Conservation (phyloP, 108 stramenopile species). For the Chaetoceros tenuissimus region DNA sequence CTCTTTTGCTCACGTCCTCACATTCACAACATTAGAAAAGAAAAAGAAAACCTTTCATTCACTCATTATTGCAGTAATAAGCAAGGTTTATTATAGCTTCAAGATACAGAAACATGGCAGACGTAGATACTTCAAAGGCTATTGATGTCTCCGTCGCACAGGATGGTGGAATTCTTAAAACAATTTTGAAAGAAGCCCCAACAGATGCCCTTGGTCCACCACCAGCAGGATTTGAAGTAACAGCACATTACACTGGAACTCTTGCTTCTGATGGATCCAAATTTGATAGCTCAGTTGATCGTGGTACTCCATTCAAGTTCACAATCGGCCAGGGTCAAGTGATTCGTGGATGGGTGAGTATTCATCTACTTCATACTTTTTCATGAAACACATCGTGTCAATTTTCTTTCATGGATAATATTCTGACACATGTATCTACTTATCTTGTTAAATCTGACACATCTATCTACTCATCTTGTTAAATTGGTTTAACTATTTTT, state of each 20-base stretch:
- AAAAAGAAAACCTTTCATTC: too few species aligned
- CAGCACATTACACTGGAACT: conserved; percentile 87
- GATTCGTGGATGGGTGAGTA: conserved; percentile 89
- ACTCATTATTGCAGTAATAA: too few species aligned
- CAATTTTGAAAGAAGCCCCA: conserved; percentile 63
- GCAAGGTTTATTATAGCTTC: not conserved
- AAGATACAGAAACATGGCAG: not conserved
- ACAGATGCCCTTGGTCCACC: conserved; percentile 71
- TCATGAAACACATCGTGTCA: not conserved
- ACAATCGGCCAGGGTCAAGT: conserved; percentile 88
- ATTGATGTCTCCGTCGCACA: conserved; percentile 78
- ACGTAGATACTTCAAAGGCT: conserved; percentile 3
- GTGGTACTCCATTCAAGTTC: conserved; percentile 92
- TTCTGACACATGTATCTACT: conserved; percentile 1
- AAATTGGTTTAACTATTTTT: conserved; percentile 26
- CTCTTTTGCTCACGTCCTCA: too few species aligned
- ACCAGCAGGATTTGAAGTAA: conserved; percentile 59
- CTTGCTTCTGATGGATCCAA: conserved; percentile 78
- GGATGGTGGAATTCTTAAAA: conserved; percentile 86
- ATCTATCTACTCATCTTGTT: not conserved
- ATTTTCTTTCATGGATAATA: not conserved
- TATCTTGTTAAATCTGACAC: not conserved
- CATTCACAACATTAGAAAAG: too few species aligned
- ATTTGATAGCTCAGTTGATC: conserved; percentile 76
- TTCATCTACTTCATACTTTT: not conserved